phyloP scores from a whole-genome alignment of 2,329 filamentous ascomycete genomes.

The Aureobasidium subglaciale region DNA sequence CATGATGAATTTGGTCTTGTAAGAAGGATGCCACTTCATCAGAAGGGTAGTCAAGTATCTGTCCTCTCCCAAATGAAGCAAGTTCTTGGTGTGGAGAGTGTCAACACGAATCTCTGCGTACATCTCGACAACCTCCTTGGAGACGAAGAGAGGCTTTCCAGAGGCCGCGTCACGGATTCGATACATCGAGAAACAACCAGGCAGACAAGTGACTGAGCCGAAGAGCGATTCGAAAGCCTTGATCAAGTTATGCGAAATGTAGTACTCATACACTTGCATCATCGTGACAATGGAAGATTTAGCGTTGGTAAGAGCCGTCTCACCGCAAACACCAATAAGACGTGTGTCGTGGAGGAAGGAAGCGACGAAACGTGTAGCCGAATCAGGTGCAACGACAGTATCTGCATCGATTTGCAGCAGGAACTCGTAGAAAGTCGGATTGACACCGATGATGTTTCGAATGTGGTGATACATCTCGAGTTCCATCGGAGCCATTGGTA shows the following conservation, averaged over 20 bases:
- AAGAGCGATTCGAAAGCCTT: conserved; percentile 98
- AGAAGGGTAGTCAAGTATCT: conserved; percentile 92
- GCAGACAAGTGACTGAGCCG: conserved; percentile 92
- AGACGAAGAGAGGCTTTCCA: conserved; percentile 94
- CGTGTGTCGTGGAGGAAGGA: conserved; percentile 86
- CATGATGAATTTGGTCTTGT: conserved; percentile 98
- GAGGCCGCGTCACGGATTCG: conserved; percentile 89
- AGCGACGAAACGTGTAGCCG: conserved; percentile 85
- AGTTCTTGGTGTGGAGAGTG: conserved; percentile 97
- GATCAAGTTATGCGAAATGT: conserved; percentile 93
- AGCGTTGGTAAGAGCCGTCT: conserved; percentile 86
- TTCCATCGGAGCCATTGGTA: conserved; percentile 91
- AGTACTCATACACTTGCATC: conserved; percentile 99
- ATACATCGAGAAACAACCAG: conserved; percentile 99
- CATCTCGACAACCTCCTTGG: conserved; percentile 77
- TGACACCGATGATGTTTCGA: conserved; percentile 96
- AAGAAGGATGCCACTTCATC: conserved; percentile 83
- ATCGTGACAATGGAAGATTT: conserved; percentile 93
- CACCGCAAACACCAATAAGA: conserved; percentile 89
- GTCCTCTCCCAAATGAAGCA: conserved; percentile 94
- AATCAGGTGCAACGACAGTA: conserved; percentile 84
- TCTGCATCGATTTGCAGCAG: conserved; percentile 95
- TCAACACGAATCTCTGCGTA: conserved; percentile 94
- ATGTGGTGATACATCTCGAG: conserved; percentile 99
- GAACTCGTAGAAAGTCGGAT: conserved; percentile 97